A percentile compares a stretch with the other conserved stretches of the same genome.
These are phyloP conservation scores for Parastagonospora nodorum DNA, from an alignment of 2,329 filamentous ascomycete genomes.

Conservation along the genomic window DNA sequence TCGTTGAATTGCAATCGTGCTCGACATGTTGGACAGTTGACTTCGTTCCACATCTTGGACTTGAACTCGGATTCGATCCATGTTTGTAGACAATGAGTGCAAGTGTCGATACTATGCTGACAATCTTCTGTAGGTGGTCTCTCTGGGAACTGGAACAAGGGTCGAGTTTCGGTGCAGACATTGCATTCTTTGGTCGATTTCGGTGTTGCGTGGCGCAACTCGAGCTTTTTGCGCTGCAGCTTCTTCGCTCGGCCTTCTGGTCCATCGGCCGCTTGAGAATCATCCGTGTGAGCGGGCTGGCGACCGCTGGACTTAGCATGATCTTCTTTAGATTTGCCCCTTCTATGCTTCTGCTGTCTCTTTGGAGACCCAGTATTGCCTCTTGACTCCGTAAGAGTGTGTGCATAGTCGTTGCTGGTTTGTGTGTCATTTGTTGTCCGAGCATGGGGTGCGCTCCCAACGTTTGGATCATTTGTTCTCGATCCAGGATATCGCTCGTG, in stretches of 20 bases:
- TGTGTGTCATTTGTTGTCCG: neutral
- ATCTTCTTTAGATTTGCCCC: neutral
- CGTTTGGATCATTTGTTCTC: too few relatives aligned
- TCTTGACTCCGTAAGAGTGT: neutral
- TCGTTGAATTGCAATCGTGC: slow-evolving; percentile 51
- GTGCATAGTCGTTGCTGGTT: neutral
- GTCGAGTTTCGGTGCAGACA: slow-evolving; percentile 42
- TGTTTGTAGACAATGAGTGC: slow-evolving; percentile 43
- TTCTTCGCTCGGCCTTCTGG: neutral
- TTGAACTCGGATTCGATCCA: slow-evolving; percentile 48
- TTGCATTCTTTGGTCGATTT: slow-evolving; percentile 28
- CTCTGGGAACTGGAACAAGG: slow-evolving; percentile 37
- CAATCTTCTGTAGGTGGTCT: slow-evolving; percentile 41
- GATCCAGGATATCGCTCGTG: too few relatives aligned
- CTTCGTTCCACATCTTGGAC: slow-evolving; percentile 51
- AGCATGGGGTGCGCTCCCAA: neutral
- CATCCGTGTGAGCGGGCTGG: neutral
- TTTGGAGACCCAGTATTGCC: neutral
- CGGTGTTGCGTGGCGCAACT: neutral
- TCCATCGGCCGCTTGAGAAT: neutral
- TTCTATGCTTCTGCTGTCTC: neutral
- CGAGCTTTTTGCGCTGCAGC: neutral
- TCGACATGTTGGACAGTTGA: slow-evolving; percentile 58
- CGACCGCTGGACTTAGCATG: neutral
- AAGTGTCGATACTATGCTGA: slow-evolving; percentile 41